phyloP scores from a whole-genome alignment of 2,329 filamentous ascomycete species.

The Colletotrichum sp. region DNA sequence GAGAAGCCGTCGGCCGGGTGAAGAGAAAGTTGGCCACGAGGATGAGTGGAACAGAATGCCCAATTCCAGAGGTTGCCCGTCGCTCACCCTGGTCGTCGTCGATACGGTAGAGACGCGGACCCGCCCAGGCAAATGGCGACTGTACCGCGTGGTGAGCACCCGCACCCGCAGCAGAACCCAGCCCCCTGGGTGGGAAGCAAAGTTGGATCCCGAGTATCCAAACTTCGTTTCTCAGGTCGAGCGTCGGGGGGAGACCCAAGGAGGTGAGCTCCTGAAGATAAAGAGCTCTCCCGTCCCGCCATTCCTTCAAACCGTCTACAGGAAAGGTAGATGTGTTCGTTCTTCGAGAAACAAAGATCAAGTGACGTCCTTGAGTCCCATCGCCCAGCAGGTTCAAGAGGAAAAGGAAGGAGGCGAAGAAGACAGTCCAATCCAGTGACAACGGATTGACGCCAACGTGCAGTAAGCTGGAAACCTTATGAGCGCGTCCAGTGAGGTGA shows the following conservation, averaged over 20 bases:
- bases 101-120: conserved; percentile 16
- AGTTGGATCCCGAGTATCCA: not conserved
- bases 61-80: conserved; percentile 16
- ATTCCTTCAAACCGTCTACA: not conserved
- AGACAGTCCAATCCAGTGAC: not conserved
- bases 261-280: not conserved
- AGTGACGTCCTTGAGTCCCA: not conserved
- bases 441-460: conserved; percentile 1
- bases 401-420: not conserved
- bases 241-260: not conserved
- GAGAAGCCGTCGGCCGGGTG: conserved; percentile 13
- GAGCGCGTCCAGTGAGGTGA: not conserved
- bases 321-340: not conserved
- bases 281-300: not conserved
- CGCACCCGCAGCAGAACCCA: not conserved
- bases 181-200: conserved; percentile 6
- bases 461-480: not conserved
- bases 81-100: conserved; percentile 12
- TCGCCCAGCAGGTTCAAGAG: not conserved
- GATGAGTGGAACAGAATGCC: conserved; percentile 15
- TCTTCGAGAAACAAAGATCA: not conserved
- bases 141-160: not conserved
- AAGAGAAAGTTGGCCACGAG: conserved; percentile 11
- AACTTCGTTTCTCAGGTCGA: not conserved
- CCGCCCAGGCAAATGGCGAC: conserved; percentile 11